A percentile compares a stretch with the other conserved stretches of the same genome.
Evolutionary conservation across 495 filamentous ascomycete species (phyloP).

Genomic region (Podospora pseudopauciseta): DNA sequence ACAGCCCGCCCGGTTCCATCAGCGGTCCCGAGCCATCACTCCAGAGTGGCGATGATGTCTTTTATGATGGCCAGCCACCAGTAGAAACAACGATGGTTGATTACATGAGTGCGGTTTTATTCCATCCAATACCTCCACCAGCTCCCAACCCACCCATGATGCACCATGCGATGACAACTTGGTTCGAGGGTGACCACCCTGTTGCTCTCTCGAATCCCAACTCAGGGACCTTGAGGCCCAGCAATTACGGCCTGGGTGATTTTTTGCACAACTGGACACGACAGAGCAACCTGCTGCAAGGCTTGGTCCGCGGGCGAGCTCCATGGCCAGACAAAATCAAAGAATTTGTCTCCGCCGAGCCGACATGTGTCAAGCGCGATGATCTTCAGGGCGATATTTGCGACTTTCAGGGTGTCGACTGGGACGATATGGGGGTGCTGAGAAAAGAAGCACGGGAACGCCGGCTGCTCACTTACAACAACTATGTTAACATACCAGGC

Average conservation of each 20-base stretch:
- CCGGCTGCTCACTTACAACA: conserved; percentile 54
- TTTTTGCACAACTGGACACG: conserved; percentile 35
- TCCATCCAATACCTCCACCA: not conserved
- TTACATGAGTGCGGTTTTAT: not conserved
- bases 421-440: conserved; percentile 60
- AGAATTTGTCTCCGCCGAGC: conserved; percentile 14
- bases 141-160: not conserved
- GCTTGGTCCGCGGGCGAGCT: conserved; percentile 15
- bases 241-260: conserved; percentile 29
- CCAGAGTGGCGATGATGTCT: not conserved
- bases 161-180: conserved; percentile 1
- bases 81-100: not conserved
- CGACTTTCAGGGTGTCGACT: conserved; percentile 79
- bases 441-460: conserved; percentile 57
- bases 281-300: conserved; percentile 18
- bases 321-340: conserved; percentile 27
- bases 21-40: not conserved
- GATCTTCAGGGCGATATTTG: conserved; percentile 57
- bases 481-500: conserved; percentile 49
- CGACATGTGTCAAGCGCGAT: conserved; percentile 31
- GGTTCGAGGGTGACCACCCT: conserved; percentile 19
- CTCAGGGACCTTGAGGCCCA: conserved; percentile 25
- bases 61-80: not conserved
- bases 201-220: conserved; percentile 22
- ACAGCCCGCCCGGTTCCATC: not conserved